phyloP scores from a whole-genome alignment of 202 grass and related monocot species.

The Schoenoplectus tabernaemontani region DNA sequence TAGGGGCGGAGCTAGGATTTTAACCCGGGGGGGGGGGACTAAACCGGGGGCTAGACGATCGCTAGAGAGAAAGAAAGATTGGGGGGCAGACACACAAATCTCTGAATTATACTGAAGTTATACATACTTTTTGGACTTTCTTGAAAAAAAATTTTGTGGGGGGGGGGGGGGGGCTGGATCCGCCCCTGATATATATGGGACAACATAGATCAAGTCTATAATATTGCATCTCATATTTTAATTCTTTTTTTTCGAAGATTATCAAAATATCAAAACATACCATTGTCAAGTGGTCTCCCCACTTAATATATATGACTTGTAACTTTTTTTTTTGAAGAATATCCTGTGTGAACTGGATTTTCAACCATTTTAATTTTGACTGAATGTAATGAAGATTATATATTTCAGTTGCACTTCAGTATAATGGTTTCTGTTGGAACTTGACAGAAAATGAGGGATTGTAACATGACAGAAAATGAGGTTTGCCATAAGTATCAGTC shows the following conservation, averaged over 20 bases:
- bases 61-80: too few species aligned
- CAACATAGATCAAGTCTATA: not conserved
- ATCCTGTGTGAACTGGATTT: not conserved
- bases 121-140: too few species aligned
- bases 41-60: too few species aligned
- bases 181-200: too few species aligned
- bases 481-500: not conserved
- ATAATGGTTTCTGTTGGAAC: not conserved
- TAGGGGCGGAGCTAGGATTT: too few species aligned
- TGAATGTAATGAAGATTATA: not conserved
- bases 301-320: not conserved
- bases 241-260: not conserved
- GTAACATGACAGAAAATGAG: not conserved
- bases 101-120: too few species aligned
- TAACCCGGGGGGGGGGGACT: too few species aligned
- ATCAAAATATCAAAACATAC: not conserved
- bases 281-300: not conserved
- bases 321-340: conserved; percentile 12
- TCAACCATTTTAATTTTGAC: not conserved
- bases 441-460: not conserved
- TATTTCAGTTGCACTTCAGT: not conserved
- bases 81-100: too few species aligned
- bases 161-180: too few species aligned
- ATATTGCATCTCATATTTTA: not conserved
- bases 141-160: too few species aligned